These are phyloP conservation scores for Biscogniauxia mediterranea DNA, from an alignment of 2,329 filamentous ascomycete species.

Conservation along the genomic window DNA sequence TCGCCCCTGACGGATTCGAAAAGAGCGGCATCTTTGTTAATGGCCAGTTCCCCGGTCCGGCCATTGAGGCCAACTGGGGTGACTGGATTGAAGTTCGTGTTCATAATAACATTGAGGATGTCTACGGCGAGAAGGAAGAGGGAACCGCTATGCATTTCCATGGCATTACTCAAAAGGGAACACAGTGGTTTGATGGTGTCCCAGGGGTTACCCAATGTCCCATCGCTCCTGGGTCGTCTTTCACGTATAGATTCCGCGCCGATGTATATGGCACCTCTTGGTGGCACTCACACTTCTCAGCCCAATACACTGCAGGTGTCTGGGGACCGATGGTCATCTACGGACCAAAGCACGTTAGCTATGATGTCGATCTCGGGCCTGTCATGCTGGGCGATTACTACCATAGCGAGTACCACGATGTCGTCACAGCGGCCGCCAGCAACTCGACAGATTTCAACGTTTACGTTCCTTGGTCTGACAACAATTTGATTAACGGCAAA, in stretches of 20 bases:
- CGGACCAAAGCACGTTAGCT: constrained; percentile 16
- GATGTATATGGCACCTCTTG: constrained; percentile 36
- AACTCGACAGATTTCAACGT: constrained; percentile 23
- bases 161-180: constrained; percentile 63
- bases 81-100: constrained; percentile 41
- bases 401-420: constrained; percentile 12
- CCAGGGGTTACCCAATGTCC: constrained; percentile 59
- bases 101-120: constrained; percentile 57
- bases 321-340: constrained; percentile 38
- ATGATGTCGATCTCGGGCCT: constrained; percentile 21
- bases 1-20: constrained; percentile 1
- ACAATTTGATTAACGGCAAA: constrained; percentile 26
- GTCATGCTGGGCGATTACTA: constrained; percentile 14
- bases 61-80: constrained; percentile 42
- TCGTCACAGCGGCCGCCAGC: constrained; percentile 3
- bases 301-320: constrained; percentile 25
- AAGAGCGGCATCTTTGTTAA: constrained; percentile 37
- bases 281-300: constrained; percentile 36
- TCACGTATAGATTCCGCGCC: constrained; percentile 62
- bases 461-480: constrained; percentile 36
- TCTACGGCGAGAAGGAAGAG: constrained; percentile 40
- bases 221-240: constrained; percentile 55
- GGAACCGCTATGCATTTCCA: constrained; percentile 66
- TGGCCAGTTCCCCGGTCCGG: constrained; percentile 49
- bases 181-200: constrained; percentile 65